Evolutionary conservation across 192 early-diverging fungal genomes (phyloP).

Genomic region (Gryganskiella cystojenkinii): DNA sequence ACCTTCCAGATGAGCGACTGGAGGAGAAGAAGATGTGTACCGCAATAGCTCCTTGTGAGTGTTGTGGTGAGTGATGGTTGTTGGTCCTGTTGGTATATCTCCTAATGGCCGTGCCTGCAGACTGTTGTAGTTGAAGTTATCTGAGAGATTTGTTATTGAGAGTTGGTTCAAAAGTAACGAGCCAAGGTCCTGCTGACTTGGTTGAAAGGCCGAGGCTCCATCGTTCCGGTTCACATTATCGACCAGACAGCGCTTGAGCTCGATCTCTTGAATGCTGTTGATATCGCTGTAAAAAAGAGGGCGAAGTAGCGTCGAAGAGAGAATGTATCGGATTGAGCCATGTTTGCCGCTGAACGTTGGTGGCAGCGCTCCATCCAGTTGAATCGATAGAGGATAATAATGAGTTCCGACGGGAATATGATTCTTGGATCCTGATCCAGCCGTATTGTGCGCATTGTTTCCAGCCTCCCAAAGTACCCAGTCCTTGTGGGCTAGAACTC

Average conservation of each 20-base stretch:
- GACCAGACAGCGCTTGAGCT: conserved; percentile 57
- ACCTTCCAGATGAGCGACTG: conserved; percentile 43
- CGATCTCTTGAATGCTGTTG: conserved; percentile 47
- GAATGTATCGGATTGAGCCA: conserved; percentile 58
- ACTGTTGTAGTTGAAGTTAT: not conserved
- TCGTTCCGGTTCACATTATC: not conserved
- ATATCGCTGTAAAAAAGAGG: conserved; percentile 58
- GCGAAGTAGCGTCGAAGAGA: conserved; percentile 49
- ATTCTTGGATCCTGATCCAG: conserved; percentile 32
- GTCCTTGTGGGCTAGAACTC: conserved; percentile 48
- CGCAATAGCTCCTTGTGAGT: conserved; percentile 46
- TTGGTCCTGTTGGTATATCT: conserved; percentile 14
- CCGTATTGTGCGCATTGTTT: not conserved
- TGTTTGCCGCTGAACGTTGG: conserved; percentile 58
- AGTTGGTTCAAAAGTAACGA: conserved; percentile 31
- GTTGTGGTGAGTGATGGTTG: conserved; percentile 44
- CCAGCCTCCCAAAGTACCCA: conserved; percentile 54
- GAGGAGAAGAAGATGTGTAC: conserved; percentile 40
- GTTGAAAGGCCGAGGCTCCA: not conserved
- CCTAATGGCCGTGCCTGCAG: not conserved
- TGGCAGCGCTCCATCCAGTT: conserved; percentile 50
- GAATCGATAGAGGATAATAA: conserved; percentile 51
- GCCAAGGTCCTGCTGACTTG: conserved; percentile 19
- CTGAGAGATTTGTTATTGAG: conserved; percentile 14
- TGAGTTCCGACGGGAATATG: conserved; percentile 50